phyloP scores from a whole-genome alignment of 1,284 basidiomycete genomes.

The Pterula multifida region DNA sequence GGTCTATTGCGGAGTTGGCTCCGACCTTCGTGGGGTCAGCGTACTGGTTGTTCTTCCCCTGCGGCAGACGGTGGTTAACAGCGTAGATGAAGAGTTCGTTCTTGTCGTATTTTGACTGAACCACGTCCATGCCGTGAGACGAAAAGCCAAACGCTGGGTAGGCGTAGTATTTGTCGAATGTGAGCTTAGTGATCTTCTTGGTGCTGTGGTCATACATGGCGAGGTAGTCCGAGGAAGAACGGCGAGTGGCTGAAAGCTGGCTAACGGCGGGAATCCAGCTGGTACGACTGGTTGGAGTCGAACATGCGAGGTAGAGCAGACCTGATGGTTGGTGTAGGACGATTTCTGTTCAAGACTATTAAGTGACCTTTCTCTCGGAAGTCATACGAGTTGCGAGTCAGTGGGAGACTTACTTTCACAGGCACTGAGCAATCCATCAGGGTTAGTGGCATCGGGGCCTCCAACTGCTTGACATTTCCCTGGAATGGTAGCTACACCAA shows the following conservation, averaged over 20 bases:
- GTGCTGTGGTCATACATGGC: background rate
- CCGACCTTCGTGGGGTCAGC: background rate
- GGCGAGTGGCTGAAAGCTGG: background rate
- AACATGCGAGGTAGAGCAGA: constrained; percentile 1
- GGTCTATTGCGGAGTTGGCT: background rate
- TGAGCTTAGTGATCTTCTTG: background rate
- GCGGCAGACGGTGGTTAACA: background rate
- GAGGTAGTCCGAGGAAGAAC: background rate
- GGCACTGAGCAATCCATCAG: background rate
- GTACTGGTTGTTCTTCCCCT: background rate
- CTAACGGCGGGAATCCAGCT: background rate
- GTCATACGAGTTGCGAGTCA: background rate
- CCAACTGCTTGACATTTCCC: background rate
- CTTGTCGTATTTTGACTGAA: background rate
- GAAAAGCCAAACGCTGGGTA: background rate
- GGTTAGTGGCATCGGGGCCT: background rate
- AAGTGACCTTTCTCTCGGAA: too few species aligned
- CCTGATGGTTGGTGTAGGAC: background rate
- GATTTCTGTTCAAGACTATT: background rate
- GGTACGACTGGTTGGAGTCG: background rate
- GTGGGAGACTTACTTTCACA: background rate
- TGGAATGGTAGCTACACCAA: background rate
- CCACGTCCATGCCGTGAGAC: background rate
- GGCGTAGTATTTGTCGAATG: background rate
- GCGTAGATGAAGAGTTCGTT: background rate